These are phyloP conservation scores for Haplosporangium sp. DNA, from an alignment of 371 early-diverging fungal species.

Conservation along the genomic window DNA sequence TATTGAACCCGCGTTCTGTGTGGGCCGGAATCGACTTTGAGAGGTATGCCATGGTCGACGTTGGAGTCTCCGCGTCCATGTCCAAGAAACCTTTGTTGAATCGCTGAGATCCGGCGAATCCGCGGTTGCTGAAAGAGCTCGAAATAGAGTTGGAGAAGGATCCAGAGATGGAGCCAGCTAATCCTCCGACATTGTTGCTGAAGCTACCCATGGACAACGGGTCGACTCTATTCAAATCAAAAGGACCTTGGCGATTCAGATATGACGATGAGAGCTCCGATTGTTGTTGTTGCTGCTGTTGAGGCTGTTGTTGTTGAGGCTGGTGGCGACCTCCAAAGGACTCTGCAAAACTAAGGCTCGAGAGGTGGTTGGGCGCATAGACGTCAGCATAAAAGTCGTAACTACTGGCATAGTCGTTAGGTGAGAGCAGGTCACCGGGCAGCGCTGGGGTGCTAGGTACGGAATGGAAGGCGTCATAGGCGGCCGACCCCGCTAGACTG, in stretches of 20 bases:
- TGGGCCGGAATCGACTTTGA: constrained; percentile 56
- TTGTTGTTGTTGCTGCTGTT: constrained; percentile 25
- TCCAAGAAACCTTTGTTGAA: constrained; percentile 48
- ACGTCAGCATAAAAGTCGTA: constrained; percentile 65
- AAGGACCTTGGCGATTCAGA: constrained; percentile 36
- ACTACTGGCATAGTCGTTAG: constrained; percentile 63
- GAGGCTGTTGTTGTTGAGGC: too few species aligned
- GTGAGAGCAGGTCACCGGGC: constrained; percentile 65
- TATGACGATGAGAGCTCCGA: constrained; percentile 43
- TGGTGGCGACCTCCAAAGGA: constrained; percentile 44
- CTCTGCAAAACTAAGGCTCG: constrained; percentile 49
- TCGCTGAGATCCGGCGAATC: constrained; percentile 35
- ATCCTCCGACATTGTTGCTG: constrained; percentile 25
- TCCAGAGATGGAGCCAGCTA: constrained; percentile 43
- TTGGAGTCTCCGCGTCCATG: constrained; percentile 27
- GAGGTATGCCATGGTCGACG: constrained; percentile 41
- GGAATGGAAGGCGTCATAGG: constrained; percentile 68
- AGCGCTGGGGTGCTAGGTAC: constrained; percentile 63
- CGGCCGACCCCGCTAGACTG: constrained; percentile 53
- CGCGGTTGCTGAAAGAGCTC: constrained; percentile 41
- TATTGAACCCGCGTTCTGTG: constrained; percentile 65
- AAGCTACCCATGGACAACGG: constrained; percentile 44
- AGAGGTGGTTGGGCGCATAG: constrained; percentile 55
- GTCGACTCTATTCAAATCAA: constrained; percentile 45
- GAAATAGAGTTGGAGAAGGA: constrained; percentile 50